Evolutionary conservation across 1,139 yeast species (phyloP), one percentile per base, ranked within the genome.

Genomic region (Blastobotrys elegans): DNA sequence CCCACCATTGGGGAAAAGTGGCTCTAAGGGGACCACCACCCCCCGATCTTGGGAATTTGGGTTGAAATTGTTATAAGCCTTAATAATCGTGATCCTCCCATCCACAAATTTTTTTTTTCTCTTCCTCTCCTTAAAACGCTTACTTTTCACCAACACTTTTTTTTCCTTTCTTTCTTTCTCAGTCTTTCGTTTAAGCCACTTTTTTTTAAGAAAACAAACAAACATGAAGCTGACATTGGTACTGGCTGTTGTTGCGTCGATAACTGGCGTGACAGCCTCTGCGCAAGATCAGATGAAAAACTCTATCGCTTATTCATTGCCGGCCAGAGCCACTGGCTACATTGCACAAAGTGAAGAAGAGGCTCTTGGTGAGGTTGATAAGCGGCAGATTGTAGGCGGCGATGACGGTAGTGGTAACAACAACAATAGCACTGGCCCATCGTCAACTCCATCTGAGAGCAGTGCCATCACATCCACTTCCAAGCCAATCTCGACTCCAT

Each of bases 341-440:
- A 38, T 36, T 16, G 18, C 34, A 8, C 47, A 44, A 17, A 14
- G 26, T 14, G 47, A 44, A 38, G 47, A 44, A 13, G 47, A 44
- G 4, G 47, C 47, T 16, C 13, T 44, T 6, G 22, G 10, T n/a
- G 36, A 27, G 17, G 33, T 14, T 17, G 29, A 27, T n/a, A 29
- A 26, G 5, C 6, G 21, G 16, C 21, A 30, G 6, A 17, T 32
- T 17, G 27, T 24, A 33, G 43, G 35, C 20, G 36, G 34, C 29
- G 20, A 40, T n/a, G 33, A 45, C n/a, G 20, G 29, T 18, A 32
- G 26, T 26, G 48, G 44, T 24, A 33, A 37, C 22, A 14, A 14
- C 7, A 43, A 31, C 31, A 43, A 30, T 30, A 20, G 14, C 20
- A 43, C 41, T 16, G 26, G 21, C 30, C 27, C 36, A 14, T n/a